Evolutionary conservation across 2,329 filamentous ascomycete genomes (phyloP), one percentile per base, ranked within the genome.

Genomic region (Cladosporium sp.): DNA sequence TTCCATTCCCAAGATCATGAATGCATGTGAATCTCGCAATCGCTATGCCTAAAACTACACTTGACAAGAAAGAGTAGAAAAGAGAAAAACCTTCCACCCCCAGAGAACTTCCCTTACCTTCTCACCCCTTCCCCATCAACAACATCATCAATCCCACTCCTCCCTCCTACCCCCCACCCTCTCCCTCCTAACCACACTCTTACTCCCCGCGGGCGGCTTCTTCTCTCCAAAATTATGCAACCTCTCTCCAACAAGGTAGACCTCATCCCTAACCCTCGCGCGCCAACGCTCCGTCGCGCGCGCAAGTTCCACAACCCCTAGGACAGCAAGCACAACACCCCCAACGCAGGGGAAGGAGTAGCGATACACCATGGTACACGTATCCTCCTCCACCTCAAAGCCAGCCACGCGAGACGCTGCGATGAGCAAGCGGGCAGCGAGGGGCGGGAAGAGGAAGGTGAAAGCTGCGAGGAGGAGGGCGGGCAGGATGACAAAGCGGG

Each of bases 241-340:
- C 53, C 91, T 76, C 72, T 99, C 92, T 2, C 93, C 93, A 64
- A 97, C 93, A 39, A 99, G 74, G 67, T 99, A 99, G 0, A 95
- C 91, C 70, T 99, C 95, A 67, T 99, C 95, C 34, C 89, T 78
- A 41, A 99, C 89, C 52, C 85, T 82, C 51, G 84, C 77, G 61
- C 88, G 83, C 91, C 92, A 97, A 17, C 82, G 74, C 41, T 80
- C 79, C 45, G 93, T 79, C 47, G 89, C 79, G 40, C 78, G 70
- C 1, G 73, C 63, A 50, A 76, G 20, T 71, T 69, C 15, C 22
- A n/a, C 11, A 54, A 52, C 32, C 32, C 32, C 15, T n/a, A 7
- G 15, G 44, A 18, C 8, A 43, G 2, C 15, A 7, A 29, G 24
- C 13, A 38, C n/a, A 15, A 43, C 22, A 8, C 30, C 18, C 17